Evolutionary conservation across 345 rosid genomes (phyloP).

Genomic region (Firmiana major): DNA sequence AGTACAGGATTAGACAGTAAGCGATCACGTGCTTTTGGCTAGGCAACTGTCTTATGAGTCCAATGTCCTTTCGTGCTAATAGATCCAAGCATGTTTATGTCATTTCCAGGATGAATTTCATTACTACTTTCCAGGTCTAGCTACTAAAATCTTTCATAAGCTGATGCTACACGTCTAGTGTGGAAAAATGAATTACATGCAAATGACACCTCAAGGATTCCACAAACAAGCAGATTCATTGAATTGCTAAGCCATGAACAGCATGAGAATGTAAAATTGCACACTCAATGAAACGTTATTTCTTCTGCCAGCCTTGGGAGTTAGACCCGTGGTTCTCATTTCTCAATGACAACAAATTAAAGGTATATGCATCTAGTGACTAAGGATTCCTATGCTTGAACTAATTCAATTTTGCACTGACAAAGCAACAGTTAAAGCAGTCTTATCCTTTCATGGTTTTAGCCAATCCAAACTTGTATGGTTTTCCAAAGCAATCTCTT

Average conservation of each 20-base stretch:
- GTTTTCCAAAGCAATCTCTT: background rate
- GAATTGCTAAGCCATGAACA: background rate
- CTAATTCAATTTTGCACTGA: background rate
- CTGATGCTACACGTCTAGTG: background rate
- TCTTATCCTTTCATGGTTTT: background rate
- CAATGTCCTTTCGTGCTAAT: too few relatives aligned
- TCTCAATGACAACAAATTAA: too few relatives aligned
- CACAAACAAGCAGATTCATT: background rate
- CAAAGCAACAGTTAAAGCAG: background rate
- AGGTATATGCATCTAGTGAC: too few relatives aligned
- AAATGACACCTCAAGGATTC: background rate
- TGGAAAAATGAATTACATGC: background rate
- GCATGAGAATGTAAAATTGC: background rate
- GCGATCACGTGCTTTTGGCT: too few relatives aligned
- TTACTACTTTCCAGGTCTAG: background rate
- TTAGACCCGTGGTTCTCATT: too few relatives aligned
- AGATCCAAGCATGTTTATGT: background rate
- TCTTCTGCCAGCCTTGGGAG: background rate
- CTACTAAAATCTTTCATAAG: background rate
- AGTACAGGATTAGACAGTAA: too few relatives aligned
- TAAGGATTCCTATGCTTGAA: background rate
- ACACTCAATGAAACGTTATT: background rate
- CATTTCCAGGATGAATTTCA: background rate
- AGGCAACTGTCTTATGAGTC: too few relatives aligned
- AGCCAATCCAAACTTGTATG: background rate